phyloP scores from a whole-genome alignment of 2,329 filamentous ascomycete species.

The Ophiostoma pallidulum region DNA sequence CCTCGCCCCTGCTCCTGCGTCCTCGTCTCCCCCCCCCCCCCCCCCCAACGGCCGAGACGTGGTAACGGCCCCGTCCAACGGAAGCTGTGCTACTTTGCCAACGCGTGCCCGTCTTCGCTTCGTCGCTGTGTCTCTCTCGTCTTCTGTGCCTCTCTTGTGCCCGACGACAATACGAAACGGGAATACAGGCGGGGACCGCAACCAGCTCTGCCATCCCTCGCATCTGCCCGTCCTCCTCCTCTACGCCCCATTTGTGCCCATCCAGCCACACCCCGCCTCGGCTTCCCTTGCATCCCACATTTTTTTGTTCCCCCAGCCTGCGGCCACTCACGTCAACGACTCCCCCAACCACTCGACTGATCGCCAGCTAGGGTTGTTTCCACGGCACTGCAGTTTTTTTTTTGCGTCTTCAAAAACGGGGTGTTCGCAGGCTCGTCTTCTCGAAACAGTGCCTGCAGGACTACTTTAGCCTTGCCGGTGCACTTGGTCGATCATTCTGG shows the following conservation, averaged over 20 bases:
- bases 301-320: background rate
- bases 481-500: slow-evolving; percentile 10
- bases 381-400: background rate
- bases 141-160: background rate
- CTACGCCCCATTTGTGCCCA: background rate
- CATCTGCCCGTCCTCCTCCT: background rate
- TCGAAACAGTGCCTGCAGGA: slow-evolving; percentile 5
- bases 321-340: background rate
- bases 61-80: slow-evolving; percentile 6
- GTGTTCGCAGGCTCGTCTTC: slow-evolving; percentile 1
- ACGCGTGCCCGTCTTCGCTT: slow-evolving; percentile 1
- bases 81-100: slow-evolving; percentile 9
- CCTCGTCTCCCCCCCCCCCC: background rate
- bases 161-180: background rate
- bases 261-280: background rate
- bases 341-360: slow-evolving; percentile 7
- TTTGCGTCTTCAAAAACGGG: slow-evolving; percentile 4
- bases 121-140: background rate
- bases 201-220: background rate
- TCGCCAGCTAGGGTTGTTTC: background rate
- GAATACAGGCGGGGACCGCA: background rate
- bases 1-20: background rate
- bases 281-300: slow-evolving; percentile 1
- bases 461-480: slow-evolving; percentile 12
- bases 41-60: slow-evolving; percentile 10